phyloP scores from a whole-genome alignment of 1,284 basidiomycete species.

The Puccinia triticina region DNA sequence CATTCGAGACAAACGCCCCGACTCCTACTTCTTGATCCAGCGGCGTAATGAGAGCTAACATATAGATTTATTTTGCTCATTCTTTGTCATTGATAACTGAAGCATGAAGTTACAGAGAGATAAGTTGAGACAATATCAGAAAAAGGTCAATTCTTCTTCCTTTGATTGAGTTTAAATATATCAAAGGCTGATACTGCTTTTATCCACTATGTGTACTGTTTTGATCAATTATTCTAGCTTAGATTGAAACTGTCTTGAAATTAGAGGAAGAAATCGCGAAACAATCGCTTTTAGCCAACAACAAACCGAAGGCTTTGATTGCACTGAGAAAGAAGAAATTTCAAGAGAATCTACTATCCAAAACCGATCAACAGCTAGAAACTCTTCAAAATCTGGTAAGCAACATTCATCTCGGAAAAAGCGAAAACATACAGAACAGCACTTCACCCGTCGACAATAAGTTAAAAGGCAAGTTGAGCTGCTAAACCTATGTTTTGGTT shows the following conservation, averaged over 20 bases:
- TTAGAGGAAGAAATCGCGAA: slow-evolving; percentile 87
- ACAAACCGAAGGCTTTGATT: slow-evolving; percentile 82
- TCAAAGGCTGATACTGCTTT: not conserved
- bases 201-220: not conserved
- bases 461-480: not conserved
- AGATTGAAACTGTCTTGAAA: slow-evolving; percentile 65
- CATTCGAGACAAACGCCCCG: no score
- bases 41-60: not conserved
- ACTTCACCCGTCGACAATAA: not conserved
- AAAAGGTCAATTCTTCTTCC: slow-evolving; percentile 67
- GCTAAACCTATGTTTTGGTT: not conserved
- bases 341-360: slow-evolving; percentile 80
- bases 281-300: slow-evolving; percentile 75
- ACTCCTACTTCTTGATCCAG: not conserved
- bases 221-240: slow-evolving; percentile 15
- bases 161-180: not conserved
- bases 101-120: slow-evolving; percentile 87
- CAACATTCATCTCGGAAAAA: not conserved
- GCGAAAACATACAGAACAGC: not conserved
- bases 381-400: slow-evolving; percentile 82
- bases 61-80: not conserved
- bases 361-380: slow-evolving; percentile 87
- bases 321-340: slow-evolving; percentile 88
- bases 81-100: not conserved
- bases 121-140: slow-evolving; percentile 92